phyloP scores from a whole-genome alignment of 768 basidiomycete genomes.

The Paxillus involutus region DNA sequence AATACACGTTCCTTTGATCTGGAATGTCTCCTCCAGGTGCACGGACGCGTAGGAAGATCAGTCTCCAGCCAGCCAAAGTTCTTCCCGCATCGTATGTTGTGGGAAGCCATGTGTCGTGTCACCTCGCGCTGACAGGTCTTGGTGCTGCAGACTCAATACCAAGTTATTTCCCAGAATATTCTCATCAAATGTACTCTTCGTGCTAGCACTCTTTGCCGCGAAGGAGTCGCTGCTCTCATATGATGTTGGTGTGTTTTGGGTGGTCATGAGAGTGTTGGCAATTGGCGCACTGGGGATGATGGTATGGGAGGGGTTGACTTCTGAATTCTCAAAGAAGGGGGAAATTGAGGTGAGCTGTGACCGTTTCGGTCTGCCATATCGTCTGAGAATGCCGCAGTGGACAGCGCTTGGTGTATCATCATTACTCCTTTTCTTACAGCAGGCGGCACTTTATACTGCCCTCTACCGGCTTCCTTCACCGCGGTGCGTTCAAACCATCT shows the following conservation, averaged over 20 bases:
- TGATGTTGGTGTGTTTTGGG: slow-evolving; percentile 75
- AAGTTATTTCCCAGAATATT: slow-evolving; percentile 55
- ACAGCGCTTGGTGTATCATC: slow-evolving; percentile 68
- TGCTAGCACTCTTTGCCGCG: slow-evolving; percentile 57
- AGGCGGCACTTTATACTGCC: slow-evolving; percentile 65
- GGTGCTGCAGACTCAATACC: slow-evolving; percentile 46
- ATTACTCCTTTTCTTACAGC: slow-evolving; percentile 64
- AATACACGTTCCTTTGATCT: slow-evolving; percentile 2
- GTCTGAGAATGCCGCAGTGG: slow-evolving; percentile 48
- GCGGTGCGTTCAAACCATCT: slow-evolving; percentile 46
- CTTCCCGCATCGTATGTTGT: slow-evolving; percentile 51
- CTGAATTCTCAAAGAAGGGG: slow-evolving; percentile 52
- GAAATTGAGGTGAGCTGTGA: slow-evolving; percentile 56
- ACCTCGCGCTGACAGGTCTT: slow-evolving; percentile 2
- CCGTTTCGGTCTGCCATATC: slow-evolving; percentile 3
- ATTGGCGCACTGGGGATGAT: slow-evolving; percentile 68
- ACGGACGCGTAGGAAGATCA: slow-evolving; percentile 63
- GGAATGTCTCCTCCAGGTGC: slow-evolving; percentile 67
- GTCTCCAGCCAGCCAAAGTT: slow-evolving; percentile 55
- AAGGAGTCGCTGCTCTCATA: slow-evolving; percentile 68
- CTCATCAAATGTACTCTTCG: slow-evolving; percentile 62
- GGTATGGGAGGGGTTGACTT: slow-evolving; percentile 57
- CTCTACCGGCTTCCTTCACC: slow-evolving; percentile 65
- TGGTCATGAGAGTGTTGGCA: slow-evolving; percentile 69
- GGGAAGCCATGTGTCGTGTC: neutral